These are phyloP conservation scores for Exsudoporus floridanus DNA, from an alignment of 1,284 basidiomycete species.

Conservation along the genomic window DNA sequence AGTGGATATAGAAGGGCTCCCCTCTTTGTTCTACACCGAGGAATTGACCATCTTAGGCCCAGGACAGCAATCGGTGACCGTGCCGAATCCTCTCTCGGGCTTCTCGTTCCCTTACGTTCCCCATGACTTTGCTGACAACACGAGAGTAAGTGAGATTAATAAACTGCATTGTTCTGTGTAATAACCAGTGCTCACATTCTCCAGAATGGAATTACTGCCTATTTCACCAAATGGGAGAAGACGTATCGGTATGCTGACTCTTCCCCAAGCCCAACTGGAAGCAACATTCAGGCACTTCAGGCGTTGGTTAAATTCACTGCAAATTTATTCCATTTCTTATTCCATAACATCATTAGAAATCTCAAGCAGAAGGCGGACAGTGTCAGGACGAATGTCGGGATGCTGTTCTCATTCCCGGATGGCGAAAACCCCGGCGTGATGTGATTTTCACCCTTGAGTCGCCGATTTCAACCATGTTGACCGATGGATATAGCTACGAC, in stretches of 20 bases:
- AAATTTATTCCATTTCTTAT: neutral
- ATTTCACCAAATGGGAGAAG: conserved; percentile 18
- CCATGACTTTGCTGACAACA: conserved; percentile 17
- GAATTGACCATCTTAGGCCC: conserved; percentile 8
- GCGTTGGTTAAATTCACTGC: conserved; percentile 5
- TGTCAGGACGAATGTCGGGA: conserved; percentile 15
- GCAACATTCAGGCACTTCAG: conserved; percentile 15
- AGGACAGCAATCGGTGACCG: conserved; percentile 4
- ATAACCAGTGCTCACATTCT: neutral
- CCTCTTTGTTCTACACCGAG: conserved; percentile 16
- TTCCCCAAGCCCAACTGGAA: conserved; percentile 7
- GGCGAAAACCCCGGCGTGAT: conserved; percentile 2
- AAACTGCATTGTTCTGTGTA: neutral
- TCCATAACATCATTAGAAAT: conserved; percentile 1
- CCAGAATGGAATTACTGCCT: conserved; percentile 12
- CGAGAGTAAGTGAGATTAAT: conserved; percentile 8
- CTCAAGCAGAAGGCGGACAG: conserved; percentile 12
- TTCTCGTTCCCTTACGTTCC: conserved; percentile 21
- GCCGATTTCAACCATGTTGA: neutral
- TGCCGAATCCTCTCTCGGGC: conserved; percentile 21
- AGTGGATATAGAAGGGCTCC: conserved; percentile 23
- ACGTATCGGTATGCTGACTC: conserved; percentile 16
- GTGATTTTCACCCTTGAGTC: conserved; percentile 1
- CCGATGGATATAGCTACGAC: conserved; percentile 18
- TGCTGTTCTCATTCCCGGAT: conserved; percentile 20